phyloP scores from a whole-genome alignment of 805 yeast species.

The Saturnispora zaruensis region DNA sequence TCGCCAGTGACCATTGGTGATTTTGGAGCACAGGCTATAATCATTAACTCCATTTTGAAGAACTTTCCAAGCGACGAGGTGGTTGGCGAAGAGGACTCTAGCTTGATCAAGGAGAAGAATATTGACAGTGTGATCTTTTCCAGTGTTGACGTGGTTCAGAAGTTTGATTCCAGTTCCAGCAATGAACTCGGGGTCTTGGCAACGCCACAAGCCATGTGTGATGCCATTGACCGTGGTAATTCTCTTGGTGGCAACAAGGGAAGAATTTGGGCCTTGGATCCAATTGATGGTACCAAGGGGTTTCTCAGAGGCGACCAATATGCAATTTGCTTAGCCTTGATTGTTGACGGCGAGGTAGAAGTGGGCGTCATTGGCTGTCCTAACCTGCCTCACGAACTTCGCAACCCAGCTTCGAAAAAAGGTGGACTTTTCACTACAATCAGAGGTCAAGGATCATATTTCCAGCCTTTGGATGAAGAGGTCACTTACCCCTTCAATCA shows the following conservation, averaged over 20 bases:
- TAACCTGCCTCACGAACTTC: slow-evolving; percentile 54
- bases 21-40: slow-evolving; percentile 90
- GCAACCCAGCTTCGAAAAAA: slow-evolving; percentile 30
- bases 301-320: slow-evolving; percentile 93
- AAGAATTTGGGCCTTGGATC: slow-evolving; percentile 95
- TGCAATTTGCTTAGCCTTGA: slow-evolving; percentile 88
- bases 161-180: slow-evolving; percentile 29
- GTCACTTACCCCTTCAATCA: slow-evolving; percentile 32
- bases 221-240: slow-evolving; percentile 70
- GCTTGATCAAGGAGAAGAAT: slow-evolving; percentile 45
- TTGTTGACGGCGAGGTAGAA: slow-evolving; percentile 76
- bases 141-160: slow-evolving; percentile 49
- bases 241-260: slow-evolving; percentile 72
- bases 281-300: slow-evolving; percentile 97
- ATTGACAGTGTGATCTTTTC: slow-evolving; percentile 49
- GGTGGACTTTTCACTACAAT: slow-evolving; percentile 78
- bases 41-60: slow-evolving; percentile 70
- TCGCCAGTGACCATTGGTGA: slow-evolving; percentile 97
- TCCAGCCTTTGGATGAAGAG: slow-evolving; percentile 33
- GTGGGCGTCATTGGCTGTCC: slow-evolving; percentile 97
- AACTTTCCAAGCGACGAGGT: slow-evolving; percentile 80
- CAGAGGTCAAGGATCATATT: slow-evolving; percentile 58
- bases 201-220: slow-evolving; percentile 42
- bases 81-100: slow-evolving; percentile 92
- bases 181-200: slow-evolving; percentile 35